A percentile compares a stretch with the other conserved stretches of the same genome.
Conservation (phyloP, 371 early-diverging fungal species). For the Catenaria anguillulae region DNA sequence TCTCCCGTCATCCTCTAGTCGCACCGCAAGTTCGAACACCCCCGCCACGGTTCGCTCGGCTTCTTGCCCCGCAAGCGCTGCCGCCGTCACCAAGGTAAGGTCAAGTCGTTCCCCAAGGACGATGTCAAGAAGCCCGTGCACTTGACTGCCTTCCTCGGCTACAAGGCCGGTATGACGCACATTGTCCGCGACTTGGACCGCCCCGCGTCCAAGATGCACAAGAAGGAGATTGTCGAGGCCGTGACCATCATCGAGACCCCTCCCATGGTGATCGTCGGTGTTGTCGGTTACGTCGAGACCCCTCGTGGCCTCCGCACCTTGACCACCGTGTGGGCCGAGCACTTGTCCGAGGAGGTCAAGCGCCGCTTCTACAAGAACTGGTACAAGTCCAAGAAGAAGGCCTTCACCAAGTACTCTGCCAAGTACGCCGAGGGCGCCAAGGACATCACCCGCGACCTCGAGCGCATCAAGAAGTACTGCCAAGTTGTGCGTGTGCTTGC, state of each 20-base stretch:
- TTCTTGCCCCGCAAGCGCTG: conserved; percentile 98
- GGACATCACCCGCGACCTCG: conserved; percentile 79
- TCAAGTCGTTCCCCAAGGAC: conserved; percentile 99
- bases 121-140: conserved; percentile 90
- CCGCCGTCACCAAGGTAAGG: conserved; percentile 83
- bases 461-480: conserved; percentile 98
- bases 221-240: conserved; percentile 99
- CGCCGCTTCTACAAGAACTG: conserved; percentile 99
- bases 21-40: conserved; percentile 80
- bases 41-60: conserved; percentile 97
- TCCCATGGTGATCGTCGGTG: conserved; percentile 95
- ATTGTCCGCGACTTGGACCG: conserved; percentile 97
- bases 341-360: conserved; percentile 93
- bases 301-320: conserved; percentile 94
- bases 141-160: conserved; percentile 97
- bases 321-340: conserved; percentile 98
- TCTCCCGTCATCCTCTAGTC: too few relatives aligned
- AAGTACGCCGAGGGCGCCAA: conserved; percentile 86
- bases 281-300: conserved; percentile 99
- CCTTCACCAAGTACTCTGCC: conserved; percentile 95
- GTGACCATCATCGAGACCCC: conserved; percentile 99
- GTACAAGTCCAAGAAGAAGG: conserved; percentile 98
- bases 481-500: conserved; percentile 95
- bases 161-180: conserved; percentile 99
- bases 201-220: conserved; percentile 97